phyloP scores from a whole-genome alignment of 805 yeast species.

The Metschnikowia vanudenii region DNA sequence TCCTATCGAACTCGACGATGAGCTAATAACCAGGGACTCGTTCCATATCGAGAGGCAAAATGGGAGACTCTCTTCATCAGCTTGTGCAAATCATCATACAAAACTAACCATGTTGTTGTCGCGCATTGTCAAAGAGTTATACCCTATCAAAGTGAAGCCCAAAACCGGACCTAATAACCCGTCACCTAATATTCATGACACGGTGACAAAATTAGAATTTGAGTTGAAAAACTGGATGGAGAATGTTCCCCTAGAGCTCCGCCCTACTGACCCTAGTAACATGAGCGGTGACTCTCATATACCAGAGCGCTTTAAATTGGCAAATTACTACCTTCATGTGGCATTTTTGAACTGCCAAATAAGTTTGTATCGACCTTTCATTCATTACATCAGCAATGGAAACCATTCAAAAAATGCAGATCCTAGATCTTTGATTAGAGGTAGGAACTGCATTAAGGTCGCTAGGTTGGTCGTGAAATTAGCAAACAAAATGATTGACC shows the following conservation, averaged over 20 bases:
- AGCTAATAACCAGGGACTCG: constrained; percentile 69
- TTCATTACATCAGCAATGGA: constrained; percentile 73
- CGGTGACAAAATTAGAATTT: constrained; percentile 62
- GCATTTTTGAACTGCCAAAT: constrained; percentile 76
- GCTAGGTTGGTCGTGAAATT: constrained; percentile 79
- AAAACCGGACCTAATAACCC: constrained; percentile 9
- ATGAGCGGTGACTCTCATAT: constrained; percentile 19
- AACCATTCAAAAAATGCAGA: constrained; percentile 37
- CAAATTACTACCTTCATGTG: constrained; percentile 69
- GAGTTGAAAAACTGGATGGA: constrained; percentile 73
- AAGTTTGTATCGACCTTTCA: constrained; percentile 82
- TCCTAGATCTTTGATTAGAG: constrained; percentile 65
- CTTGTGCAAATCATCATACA: constrained; percentile 85
- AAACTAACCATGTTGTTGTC: constrained; percentile 66
- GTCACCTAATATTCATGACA: constrained; percentile 36
- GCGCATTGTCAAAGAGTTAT: constrained; percentile 67
- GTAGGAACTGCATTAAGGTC: constrained; percentile 79
- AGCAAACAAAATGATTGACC: constrained; percentile 76
- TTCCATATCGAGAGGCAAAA: constrained; percentile 49
- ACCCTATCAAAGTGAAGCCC: constrained; percentile 60
- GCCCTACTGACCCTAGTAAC: constrained; percentile 63
- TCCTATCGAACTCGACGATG: constrained; percentile 84
- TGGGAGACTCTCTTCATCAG: constrained; percentile 62
- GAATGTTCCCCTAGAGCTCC: constrained; percentile 64
- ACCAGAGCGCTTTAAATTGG: constrained; percentile 62